Conservation (phyloP, 1,139 yeast genomes). For the Protomyces arabidopsidicola region DNA sequence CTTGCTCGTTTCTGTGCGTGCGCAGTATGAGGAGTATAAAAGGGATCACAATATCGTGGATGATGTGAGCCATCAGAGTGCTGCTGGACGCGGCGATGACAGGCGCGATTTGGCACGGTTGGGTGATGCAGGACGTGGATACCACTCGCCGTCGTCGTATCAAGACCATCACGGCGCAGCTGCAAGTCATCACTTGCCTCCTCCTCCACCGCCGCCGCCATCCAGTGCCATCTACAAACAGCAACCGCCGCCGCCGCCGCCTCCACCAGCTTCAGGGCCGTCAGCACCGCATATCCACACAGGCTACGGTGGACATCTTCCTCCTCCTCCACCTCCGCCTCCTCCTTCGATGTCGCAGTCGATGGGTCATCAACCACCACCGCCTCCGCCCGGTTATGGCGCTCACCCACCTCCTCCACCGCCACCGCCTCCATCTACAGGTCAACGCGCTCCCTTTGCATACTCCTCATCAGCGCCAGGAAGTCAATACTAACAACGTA, state of each 20-base stretch:
- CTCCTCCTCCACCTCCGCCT: too few relatives aligned
- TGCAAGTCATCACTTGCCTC: not conserved
- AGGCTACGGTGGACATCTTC: too few relatives aligned
- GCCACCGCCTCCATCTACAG: conserved; percentile 7
- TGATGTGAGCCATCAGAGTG: not conserved
- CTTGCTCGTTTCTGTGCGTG: conserved; percentile 38
- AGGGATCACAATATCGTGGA: conserved; percentile 14
- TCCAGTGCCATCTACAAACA: not conserved
- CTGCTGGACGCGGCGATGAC: not conserved
- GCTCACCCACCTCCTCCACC: conserved; percentile 16
- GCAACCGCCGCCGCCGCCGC: conserved; percentile 10
- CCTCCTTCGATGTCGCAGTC: not conserved
- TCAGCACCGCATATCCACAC: not conserved
- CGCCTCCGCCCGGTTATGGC: conserved; percentile 6
- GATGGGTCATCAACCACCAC: conserved; percentile 1
- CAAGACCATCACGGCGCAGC: not conserved
- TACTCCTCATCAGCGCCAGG: not conserved
- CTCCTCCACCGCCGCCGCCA: conserved; percentile 10
- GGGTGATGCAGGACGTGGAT: conserved; percentile 7
- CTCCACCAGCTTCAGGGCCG: conserved; percentile 1
- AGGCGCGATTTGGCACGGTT: not conserved
- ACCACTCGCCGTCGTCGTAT: not conserved
- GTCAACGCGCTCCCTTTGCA: not conserved
- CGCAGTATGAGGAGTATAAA: conserved; percentile 35
- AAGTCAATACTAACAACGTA: not conserved